Percentiles rank a stretch among this genome's conserved stretches.
Conservation (phyloP, 1,139 yeast genomes). For the Nakaseomyces kungkrabaensis region DNA sequence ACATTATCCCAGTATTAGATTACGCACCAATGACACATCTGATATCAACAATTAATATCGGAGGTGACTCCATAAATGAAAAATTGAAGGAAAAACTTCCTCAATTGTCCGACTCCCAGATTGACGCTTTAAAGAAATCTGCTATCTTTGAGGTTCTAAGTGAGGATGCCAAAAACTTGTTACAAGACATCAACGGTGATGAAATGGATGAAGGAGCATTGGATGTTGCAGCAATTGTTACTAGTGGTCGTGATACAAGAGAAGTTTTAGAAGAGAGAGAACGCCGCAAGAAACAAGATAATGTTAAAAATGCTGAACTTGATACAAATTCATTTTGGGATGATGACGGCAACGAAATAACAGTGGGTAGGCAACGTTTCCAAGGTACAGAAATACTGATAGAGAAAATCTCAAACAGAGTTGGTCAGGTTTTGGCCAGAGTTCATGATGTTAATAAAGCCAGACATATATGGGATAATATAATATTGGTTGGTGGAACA, state of each 20-base stretch:
- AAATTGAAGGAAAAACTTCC: conserved; percentile 48
- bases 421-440: conserved; percentile 43
- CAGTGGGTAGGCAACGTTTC: conserved; percentile 81
- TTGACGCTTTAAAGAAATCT: conserved; percentile 68
- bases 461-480: conserved; percentile 80
- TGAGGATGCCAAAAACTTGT: conserved; percentile 49
- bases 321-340: conserved; percentile 63
- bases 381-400: conserved; percentile 61
- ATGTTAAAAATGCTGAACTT: conserved; percentile 42
- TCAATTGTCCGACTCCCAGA: conserved; percentile 44
- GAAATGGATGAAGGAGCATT: conserved; percentile 60
- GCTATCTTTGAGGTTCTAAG: conserved; percentile 70
- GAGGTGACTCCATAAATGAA: conserved; percentile 56
- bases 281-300: conserved; percentile 33
- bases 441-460: conserved; percentile 63
- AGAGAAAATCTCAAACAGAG: conserved; percentile 41
- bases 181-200: conserved; percentile 41
- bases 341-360: conserved; percentile 41
- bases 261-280: conserved; percentile 55
- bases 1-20: conserved; percentile 68
- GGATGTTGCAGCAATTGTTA: conserved; percentile 85
- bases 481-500: conserved; percentile 71
- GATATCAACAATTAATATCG: conserved; percentile 40
- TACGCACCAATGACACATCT: conserved; percentile 53
- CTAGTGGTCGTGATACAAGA: conserved; percentile 56